Evolutionary conservation across 1,139 yeast genomes (phyloP), one percentile per base, ranked within the genome.

Genomic region (Candida neerlandica): DNA sequence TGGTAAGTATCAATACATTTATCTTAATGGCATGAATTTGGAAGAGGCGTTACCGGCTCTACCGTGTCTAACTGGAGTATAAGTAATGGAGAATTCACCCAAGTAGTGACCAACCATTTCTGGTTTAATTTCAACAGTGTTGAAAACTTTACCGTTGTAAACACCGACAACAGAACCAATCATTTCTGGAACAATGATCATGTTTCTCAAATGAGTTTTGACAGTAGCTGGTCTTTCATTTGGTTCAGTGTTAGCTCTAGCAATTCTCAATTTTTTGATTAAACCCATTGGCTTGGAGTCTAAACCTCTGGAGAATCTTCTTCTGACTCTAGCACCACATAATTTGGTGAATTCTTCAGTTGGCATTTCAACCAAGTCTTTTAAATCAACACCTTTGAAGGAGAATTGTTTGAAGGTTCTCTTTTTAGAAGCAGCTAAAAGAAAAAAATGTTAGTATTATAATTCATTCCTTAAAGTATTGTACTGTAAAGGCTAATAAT

Each of bases 81-180:
- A 95, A 71, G 99, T 82, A 81, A 95, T 94, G 73, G 99, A 94
- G 89, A 95, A 94, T 84, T 95, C 99, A 82, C 97, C 99, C 73
- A 95, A 89, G 95, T 95, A 95, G 88, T 92, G 97, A 75, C 99
- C 99, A 75, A 92, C 92, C 99, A 95, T 94, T 84, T 95, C 99
- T 71, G 99, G 97, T 80, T 84, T 91, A 80, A 95, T 82, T 80
- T 95, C 99, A 78, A 94, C 97, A 71, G 88, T 89, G 96, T 92
- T 94, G 96, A 95, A 95, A 69, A 84, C 91, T 85, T 95, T 95
- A 84, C 99, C 99, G 86, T 95, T 95, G 96, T 95, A 94, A 69
- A 95, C 89, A 81, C 98, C 98, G 67, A 95, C 86, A 66, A 92
- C 96, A 58, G 97, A 90, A 73, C 99, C 99, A 71, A 95, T 91